phyloP scores from a whole-genome alignment of 2,329 filamentous ascomycete species.

The Exophiala xenobiotica region DNA sequence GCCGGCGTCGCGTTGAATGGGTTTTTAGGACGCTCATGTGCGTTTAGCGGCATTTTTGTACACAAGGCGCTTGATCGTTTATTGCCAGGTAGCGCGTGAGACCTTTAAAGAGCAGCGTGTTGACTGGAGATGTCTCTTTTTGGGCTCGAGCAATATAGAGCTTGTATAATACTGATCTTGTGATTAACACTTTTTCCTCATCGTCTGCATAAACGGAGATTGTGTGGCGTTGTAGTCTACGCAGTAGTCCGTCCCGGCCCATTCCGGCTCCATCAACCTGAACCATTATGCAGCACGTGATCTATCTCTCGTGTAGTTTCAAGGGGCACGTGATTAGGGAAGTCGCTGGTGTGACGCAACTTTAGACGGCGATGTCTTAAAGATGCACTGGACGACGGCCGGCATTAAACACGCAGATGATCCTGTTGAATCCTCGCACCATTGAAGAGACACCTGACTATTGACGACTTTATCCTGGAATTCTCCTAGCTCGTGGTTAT shows the following conservation, averaged over 20 bases:
- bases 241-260: too few species aligned
- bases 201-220: too few species aligned
- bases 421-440: neutral
- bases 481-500: neutral
- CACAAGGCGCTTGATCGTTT: too few species aligned
- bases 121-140: neutral
- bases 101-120: neutral
- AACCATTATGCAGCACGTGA: too few species aligned
- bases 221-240: too few species aligned
- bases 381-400: neutral
- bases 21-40: neutral
- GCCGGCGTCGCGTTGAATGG: neutral
- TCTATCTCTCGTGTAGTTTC: neutral
- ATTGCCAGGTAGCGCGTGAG: too few species aligned
- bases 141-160: neutral
- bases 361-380: neutral
- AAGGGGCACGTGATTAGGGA: neutral
- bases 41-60: neutral
- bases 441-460: neutral
- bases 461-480: neutral
- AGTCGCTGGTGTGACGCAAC: conserved; percentile 1
- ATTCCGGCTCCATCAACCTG: too few species aligned
- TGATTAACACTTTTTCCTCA: too few species aligned
- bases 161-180: too few species aligned
- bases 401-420: neutral